phyloP scores from a whole-genome alignment of 1,284 basidiomycete genomes.

The Naganishia cerealis region DNA sequence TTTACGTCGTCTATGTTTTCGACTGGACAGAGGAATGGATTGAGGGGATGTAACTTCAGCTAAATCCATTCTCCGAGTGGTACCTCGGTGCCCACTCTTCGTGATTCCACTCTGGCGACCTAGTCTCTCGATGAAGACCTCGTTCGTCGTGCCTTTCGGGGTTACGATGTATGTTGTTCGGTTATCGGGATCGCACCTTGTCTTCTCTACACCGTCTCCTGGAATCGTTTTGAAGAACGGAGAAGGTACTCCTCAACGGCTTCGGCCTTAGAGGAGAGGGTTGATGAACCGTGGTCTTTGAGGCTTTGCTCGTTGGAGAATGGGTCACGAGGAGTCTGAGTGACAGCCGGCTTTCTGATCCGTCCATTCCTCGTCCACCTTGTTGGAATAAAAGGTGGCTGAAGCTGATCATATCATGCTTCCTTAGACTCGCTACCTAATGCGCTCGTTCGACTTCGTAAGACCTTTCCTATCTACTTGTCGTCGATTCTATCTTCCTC shows the following conservation, averaged over 20 bases:
- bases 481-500: background rate
- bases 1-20: too few species aligned
- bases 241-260: conserved; percentile 17
- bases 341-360: conserved; percentile 31
- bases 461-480: background rate
- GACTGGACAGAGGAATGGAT: conserved; percentile 7
- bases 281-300: conserved; percentile 26
- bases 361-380: conserved; percentile 6
- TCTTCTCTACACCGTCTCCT: conserved; percentile 19
- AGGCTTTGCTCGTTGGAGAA: conserved; percentile 1
- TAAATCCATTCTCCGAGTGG: conserved; percentile 31
- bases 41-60: conserved; percentile 30
- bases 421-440: background rate
- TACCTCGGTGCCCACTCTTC: conserved; percentile 25
- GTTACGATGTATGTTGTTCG: conserved; percentile 3
- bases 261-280: conserved; percentile 21
- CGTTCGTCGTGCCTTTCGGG: background rate
- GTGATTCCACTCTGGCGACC: conserved; percentile 21
- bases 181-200: conserved; percentile 27
- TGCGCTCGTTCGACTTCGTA: background rate
- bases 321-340: conserved; percentile 19
- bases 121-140: conserved; percentile 20
- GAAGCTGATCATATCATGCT: background rate
- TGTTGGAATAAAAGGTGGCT: background rate
- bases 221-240: conserved; percentile 31